Base-by-base conservation (phyloP, 1,284 basidiomycete species). In the Naganishia sp. region DNA sequence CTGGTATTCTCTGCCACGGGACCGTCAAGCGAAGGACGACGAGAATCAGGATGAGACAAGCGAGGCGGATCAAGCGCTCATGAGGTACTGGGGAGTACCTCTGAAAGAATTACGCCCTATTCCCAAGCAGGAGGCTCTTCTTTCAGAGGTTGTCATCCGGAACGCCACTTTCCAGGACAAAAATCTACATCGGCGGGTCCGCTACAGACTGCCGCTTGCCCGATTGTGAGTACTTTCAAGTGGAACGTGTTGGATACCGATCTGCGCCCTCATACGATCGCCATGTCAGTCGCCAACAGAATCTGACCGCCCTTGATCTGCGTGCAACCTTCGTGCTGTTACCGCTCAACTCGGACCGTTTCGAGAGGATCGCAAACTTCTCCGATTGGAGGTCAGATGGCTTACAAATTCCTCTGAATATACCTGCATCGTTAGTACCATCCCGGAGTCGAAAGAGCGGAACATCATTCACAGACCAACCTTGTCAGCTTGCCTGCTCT, bases 121-220 rank as follows among this genome's bases (percentile, higher is more conserved):
- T 32, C 57, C 57, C 9, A 60, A 49, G 31, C 57, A 60, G 39
- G 18, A 21, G 23, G 45, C 57, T 1, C 11, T 60, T 17, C 21
- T 49, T 10, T 60, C 57, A 10, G 45, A 60, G 6, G 21, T 49
- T 28, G 45, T 60, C 21, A 49, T 60, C 23, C 57, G 57, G 18
- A 60, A 60, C 32, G 57, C 57, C 10, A 60, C 28, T 32, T 60
- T 60, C 21, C 9, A 39, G 23, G 57, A 50, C 31, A 39, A 49
- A 32, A 32, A 60, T 39, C 21, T 60, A n/a, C 31, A 60, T 50
- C 46, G 46, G 11, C 28, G 49, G 32, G 23, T 60, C 23, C 21
- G 10, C 18, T 60, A 60, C 18, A 46, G 49, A 23, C 31, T 60
- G 32, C 57, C 57, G 45, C 31, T 60, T n/a, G 56, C 49, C 25